Base-by-base conservation (phyloP, 2,329 filamentous ascomycete species). In the Ophiostoma piceae region DNA sequence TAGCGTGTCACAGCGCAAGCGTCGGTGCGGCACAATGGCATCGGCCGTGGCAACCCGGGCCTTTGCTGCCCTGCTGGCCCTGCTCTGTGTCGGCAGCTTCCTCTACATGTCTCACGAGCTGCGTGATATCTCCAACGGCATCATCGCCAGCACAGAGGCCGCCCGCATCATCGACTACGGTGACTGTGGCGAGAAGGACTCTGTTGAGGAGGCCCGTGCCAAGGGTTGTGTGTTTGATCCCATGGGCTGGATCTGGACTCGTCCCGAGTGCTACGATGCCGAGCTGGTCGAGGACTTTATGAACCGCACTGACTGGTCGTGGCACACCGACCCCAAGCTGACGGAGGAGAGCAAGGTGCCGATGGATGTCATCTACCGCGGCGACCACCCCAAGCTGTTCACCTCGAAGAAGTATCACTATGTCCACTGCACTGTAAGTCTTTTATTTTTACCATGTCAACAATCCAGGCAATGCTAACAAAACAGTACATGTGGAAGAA, bases 191-290 rank as follows among this genome's bases (percentile, higher is more conserved):
- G 41, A 65, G 7, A 67, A 51, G 9, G 66, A 69, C 47, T 67
- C 69, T 3, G 66, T 69, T 37, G 71, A 73, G 35, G 72, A 72
- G 39, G 72, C 72, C 19, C 72, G 72, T 11, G 72, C 71, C n/a
- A 68, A 57, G 62, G 72, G 72, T 6, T 73, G 72, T 54, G 51
- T 72, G 29, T 73, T 73, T 37, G 72, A 73, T 26, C 72, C 72
- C 47, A 72, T 72, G 69, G 68, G 72, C 26, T 73, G 71, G 71
- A 66, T 73, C 29, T 73, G 72, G 72, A 69, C 70, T 19, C 72
- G 71, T 19, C 72, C 71, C 19, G 71, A 72, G 68, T 73, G 72
- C 68, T 73, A 73, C 67, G 71, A 73, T 62, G 66, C 60, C 16
- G 72, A 72, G 62, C 67, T 73, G 43, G 68, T 73, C 7, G 60